A percentile compares a stretch with the other conserved stretches of the same genome.
Conservation (phyloP, 768 basidiomycete genomes). For the Naganishia vishniacii region DNA sequence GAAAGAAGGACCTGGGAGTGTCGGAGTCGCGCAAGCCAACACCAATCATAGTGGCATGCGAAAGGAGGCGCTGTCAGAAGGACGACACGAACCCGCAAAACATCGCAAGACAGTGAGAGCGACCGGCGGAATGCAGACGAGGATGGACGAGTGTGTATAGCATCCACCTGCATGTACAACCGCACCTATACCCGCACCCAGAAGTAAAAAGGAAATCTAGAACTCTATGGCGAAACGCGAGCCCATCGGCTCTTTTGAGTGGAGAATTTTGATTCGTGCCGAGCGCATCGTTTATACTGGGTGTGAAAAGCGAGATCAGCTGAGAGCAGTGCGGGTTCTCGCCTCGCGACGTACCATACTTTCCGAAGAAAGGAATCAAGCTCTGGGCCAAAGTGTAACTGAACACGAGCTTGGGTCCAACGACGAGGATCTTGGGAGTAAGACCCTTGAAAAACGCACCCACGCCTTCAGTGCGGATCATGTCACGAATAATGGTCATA, state of each 20-base stretch:
- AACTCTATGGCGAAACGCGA: neutral
- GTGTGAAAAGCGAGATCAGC: too few relatives aligned
- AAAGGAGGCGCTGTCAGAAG: too few relatives aligned
- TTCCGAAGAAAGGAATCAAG: conserved; percentile 82
- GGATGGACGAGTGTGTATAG: neutral
- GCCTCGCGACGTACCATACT: conserved; percentile 56
- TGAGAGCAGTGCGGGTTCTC: too few relatives aligned
- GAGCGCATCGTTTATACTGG: neutral
- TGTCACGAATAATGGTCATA: conserved; percentile 71
- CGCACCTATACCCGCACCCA: neutral
- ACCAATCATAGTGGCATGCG: too few relatives aligned
- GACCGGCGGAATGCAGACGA: too few relatives aligned
- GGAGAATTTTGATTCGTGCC: neutral
- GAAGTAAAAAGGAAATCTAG: neutral
- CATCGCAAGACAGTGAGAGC: too few relatives aligned
- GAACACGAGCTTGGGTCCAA: conserved; percentile 96
- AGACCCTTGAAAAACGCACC: conserved; percentile 90
- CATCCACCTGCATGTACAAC: neutral
- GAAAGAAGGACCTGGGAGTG: too few relatives aligned
- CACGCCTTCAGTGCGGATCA: conserved; percentile 78
- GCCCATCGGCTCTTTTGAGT: conserved; percentile 16
- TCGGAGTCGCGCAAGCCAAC: too few relatives aligned
- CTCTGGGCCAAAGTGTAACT: conserved; percentile 95
- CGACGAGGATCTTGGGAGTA: conserved; percentile 93
- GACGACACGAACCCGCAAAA: too few relatives aligned